Evolutionary conservation across 2,329 filamentous ascomycete genomes (phyloP).

Genomic region (Periconia digitata): DNA sequence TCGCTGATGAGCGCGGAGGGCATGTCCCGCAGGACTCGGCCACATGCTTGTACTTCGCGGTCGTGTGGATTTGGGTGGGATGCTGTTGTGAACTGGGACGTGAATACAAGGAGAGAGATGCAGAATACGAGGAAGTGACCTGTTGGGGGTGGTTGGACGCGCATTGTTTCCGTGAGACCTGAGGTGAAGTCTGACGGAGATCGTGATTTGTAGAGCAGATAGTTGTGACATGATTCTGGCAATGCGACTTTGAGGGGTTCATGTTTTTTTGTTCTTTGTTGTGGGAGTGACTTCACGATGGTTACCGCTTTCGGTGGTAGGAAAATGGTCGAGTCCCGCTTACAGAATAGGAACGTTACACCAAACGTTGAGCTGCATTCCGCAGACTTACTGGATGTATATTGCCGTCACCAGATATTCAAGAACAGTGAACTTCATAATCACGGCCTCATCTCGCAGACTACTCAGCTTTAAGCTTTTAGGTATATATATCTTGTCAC

Average conservation of each 20-base stretch:
- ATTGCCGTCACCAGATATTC: not conserved
- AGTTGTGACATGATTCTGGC: no score
- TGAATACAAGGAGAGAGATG: not conserved
- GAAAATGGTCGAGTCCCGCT: constrained; percentile 2
- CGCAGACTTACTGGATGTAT: not conserved
- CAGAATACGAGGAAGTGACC: not conserved
- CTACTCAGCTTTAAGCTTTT: no score
- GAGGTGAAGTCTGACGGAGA: no score
- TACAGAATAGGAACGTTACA: not conserved
- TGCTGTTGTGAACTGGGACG: not conserved
- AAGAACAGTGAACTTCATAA: no score
- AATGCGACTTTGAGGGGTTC: not conserved
- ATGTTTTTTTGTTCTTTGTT: not conserved
- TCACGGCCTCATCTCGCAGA: no score
- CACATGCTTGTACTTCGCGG: not conserved
- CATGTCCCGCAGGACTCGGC: not conserved
- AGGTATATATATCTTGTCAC: no score
- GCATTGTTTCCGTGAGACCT: no score
- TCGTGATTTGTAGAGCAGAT: no score
- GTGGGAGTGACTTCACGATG: not conserved
- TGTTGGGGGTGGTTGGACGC: not conserved
- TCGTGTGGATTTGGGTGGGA: not conserved
- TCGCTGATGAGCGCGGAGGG: not conserved
- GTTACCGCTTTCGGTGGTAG: constrained; percentile 8
- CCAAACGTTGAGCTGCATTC: not conserved